phyloP scores from a whole-genome alignment of 805 yeast species.

The Torulaspora quercuum region DNA sequence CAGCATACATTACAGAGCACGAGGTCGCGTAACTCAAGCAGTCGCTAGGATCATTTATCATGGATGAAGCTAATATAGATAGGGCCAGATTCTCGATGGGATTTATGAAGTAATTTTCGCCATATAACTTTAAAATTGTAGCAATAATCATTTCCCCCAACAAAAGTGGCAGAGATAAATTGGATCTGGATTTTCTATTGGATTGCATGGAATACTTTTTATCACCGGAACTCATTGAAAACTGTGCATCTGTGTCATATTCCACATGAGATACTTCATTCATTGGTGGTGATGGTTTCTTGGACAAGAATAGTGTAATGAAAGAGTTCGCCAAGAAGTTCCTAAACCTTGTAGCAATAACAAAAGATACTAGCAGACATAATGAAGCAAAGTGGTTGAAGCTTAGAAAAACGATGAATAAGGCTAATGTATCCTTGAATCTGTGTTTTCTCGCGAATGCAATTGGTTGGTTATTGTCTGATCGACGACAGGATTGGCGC shows the following conservation, averaged over 20 bases:
- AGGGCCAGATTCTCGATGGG: conserved; percentile 32
- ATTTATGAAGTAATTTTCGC: conserved; percentile 21
- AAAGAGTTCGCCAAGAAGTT: conserved; percentile 31
- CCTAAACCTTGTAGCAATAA: conserved; percentile 28
- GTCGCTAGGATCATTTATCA: conserved; percentile 33
- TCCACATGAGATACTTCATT: conserved; percentile 19
- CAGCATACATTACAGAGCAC: conserved; percentile 31
- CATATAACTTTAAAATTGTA: conserved; percentile 22
- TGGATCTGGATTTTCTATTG: background rate
- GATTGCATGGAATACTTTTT: background rate
- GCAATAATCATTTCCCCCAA: conserved; percentile 22
- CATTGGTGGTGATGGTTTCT: conserved; percentile 27
- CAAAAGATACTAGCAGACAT: conserved; percentile 26
- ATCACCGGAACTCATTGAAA: background rate
- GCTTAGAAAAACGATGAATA: conserved; percentile 33
- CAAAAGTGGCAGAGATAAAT: conserved; percentile 10
- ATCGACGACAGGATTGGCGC: conserved; percentile 7
- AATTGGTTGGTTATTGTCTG: conserved; percentile 19
- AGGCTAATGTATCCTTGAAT: conserved; percentile 34
- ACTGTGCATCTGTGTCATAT: conserved; percentile 1
- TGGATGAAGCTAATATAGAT: conserved; percentile 33
- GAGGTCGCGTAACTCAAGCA: conserved; percentile 31
- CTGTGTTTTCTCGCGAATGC: conserved; percentile 28
- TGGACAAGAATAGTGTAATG: conserved; percentile 29
- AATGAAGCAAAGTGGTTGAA: conserved; percentile 31